Evolutionary conservation across 1,284 basidiomycete species (phyloP).

Genomic region (Cutaneotrichosporon spelunceum): DNA sequence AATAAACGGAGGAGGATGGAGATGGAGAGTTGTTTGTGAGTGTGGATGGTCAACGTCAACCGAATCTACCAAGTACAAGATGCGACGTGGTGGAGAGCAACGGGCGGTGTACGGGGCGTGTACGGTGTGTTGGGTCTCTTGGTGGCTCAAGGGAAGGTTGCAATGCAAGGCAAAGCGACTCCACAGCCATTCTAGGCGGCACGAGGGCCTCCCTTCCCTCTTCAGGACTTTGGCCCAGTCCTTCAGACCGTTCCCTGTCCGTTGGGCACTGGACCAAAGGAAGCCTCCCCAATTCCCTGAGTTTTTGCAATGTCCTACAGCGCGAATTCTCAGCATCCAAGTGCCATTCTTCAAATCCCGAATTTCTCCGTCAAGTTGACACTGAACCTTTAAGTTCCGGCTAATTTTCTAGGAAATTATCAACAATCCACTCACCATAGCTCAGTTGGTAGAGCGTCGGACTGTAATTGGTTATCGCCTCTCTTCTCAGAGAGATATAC

Average conservation of each 20-base stretch:
- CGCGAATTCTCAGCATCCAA: background rate
- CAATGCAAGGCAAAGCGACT: too few relatives aligned
- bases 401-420: background rate
- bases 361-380: background rate
- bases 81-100: background rate
- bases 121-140: background rate
- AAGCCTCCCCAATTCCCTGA: background rate
- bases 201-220: too few relatives aligned
- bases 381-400: background rate
- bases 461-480: slow-evolving; percentile 10
- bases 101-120: too few relatives aligned
- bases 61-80: too few relatives aligned
- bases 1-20: background rate
- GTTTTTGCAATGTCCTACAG: background rate
- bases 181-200: too few relatives aligned
- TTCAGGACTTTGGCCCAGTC: too few relatives aligned
- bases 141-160: too few relatives aligned
- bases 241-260: too few relatives aligned
- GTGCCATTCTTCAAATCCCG: background rate
- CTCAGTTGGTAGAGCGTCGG: slow-evolving; percentile 18
- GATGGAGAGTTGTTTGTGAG: background rate
- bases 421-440: slow-evolving; percentile 8
- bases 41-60: too few relatives aligned
- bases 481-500: background rate
- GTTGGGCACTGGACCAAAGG: too few relatives aligned